Conservation (phyloP, 176 grass and related monocot species). For the Areca catechu region DNA sequence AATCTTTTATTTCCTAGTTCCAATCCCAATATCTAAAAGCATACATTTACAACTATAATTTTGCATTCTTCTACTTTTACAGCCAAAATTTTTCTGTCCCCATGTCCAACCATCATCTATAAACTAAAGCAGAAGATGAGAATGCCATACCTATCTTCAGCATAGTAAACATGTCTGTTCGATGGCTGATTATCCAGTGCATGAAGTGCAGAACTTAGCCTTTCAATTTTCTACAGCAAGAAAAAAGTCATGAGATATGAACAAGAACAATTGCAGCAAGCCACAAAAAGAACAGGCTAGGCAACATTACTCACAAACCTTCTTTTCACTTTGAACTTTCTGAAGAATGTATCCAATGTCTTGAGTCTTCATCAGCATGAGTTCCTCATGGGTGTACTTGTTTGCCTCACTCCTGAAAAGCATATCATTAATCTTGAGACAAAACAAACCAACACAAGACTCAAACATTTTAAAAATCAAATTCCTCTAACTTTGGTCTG, state of each 20-base stretch:
- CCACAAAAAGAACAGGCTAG: conserved; percentile 4
- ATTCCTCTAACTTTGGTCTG: conserved; percentile 40
- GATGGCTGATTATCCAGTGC: conserved; percentile 46
- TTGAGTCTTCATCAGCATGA: conserved; percentile 80
- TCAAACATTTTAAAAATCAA: background rate
- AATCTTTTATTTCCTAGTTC: too few relatives aligned
- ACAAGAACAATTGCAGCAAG: background rate
- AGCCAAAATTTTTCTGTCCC: too few relatives aligned
- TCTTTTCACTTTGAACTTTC: conserved; percentile 78
- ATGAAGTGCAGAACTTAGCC: conserved; percentile 65
- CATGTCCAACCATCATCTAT: too few relatives aligned
- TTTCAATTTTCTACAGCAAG: conserved; percentile 70
- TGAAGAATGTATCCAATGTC: conserved; percentile 84
- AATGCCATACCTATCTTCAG: conserved; percentile 55
- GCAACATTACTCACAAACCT: conserved; percentile 32
- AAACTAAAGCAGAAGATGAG: too few relatives aligned
- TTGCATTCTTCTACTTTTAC: too few relatives aligned
- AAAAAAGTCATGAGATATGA: background rate
- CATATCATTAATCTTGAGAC: conserved; percentile 10
- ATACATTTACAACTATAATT: too few relatives aligned
- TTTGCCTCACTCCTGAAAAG: conserved; percentile 66
- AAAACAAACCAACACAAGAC: background rate
- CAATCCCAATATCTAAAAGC: too few relatives aligned
- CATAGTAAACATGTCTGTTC: conserved; percentile 85
- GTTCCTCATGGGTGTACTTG: conserved; percentile 70